Evolutionary conservation across 768 basidiomycete genomes (phyloP).

Genomic region (Macrolepiota dolichaula): DNA sequence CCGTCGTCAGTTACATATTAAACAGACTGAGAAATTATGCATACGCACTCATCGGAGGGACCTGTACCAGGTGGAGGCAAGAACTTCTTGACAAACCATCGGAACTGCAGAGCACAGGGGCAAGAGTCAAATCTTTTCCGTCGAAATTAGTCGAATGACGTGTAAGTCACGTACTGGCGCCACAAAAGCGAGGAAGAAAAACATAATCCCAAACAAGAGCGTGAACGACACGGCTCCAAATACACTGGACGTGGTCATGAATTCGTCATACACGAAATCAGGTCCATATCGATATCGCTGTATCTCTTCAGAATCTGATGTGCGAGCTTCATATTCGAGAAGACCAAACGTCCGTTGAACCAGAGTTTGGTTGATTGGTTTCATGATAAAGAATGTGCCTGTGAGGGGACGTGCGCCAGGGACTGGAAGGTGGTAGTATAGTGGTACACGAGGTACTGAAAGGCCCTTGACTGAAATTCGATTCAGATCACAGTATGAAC

Average conservation of each 20-base stretch:
- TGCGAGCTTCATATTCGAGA: conserved; percentile 29
- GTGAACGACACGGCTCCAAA: conserved; percentile 29
- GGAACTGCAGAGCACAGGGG: conserved; percentile 38
- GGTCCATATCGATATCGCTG: conserved; percentile 54
- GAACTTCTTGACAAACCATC: conserved; percentile 51
- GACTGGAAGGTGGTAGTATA: conserved; percentile 35
- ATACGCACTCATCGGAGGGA: conserved; percentile 59
- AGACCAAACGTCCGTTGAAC: conserved; percentile 48
- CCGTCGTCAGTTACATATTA: not conserved
- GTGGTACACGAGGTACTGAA: not conserved
- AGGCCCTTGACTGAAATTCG: not conserved
- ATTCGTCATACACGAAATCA: conserved; percentile 76
- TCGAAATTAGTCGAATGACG: not conserved
- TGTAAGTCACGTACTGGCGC: conserved; percentile 32
- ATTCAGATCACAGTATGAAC: not conserved
- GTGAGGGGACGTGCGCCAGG: conserved; percentile 29
- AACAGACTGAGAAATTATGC: not conserved
- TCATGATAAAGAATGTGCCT: conserved; percentile 41
- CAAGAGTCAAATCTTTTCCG: not conserved
- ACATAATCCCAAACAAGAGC: conserved; percentile 25
- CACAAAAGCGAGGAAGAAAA: conserved; percentile 29
- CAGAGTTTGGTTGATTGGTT: conserved; percentile 33
- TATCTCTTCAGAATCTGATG: conserved; percentile 16
- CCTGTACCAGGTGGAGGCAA: conserved; percentile 56
- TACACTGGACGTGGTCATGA: conserved; percentile 41